Percentiles rank a stretch among this genome's conserved stretches.
Evolutionary conservation across 495 filamentous ascomycete genomes (phyloP).

Genomic region (Clavariopsis aquatica): DNA sequence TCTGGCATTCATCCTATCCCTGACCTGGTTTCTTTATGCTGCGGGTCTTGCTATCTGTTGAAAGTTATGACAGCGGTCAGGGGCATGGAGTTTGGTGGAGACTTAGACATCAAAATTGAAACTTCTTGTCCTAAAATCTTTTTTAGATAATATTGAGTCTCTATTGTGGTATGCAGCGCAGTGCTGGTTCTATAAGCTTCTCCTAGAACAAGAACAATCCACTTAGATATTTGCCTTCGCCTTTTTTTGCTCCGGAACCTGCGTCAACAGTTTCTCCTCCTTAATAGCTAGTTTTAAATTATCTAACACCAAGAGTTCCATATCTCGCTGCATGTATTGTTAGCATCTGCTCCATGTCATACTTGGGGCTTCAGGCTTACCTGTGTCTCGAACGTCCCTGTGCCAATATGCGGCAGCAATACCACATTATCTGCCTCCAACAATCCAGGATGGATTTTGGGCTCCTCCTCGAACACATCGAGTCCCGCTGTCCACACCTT

Average conservation of each 20-base stretch:
- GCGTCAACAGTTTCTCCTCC: constrained; percentile 40
- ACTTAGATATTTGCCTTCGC: constrained; percentile 22
- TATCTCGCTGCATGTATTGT: constrained; percentile 34
- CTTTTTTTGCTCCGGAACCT: constrained; percentile 43
- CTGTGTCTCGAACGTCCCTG: constrained; percentile 46
- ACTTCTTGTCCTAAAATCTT: no score
- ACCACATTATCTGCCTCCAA: constrained; percentile 42
- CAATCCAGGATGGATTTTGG: constrained; percentile 41
- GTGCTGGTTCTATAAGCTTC: no score
- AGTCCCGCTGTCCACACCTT: constrained; percentile 45
- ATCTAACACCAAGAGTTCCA: constrained; percentile 46
- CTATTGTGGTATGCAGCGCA: no score
- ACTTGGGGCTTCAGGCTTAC: constrained; percentile 5
- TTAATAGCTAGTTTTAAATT: constrained; percentile 41
- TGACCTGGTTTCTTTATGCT: no score
- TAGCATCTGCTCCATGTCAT: neutral
- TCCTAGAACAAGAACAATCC: neutral
- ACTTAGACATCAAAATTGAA: no score
- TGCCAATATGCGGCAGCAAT: constrained; percentile 45
- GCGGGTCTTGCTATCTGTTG: no score
- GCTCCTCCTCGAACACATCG: constrained; percentile 49
- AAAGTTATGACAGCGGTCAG: no score
- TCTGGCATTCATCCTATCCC: no score
- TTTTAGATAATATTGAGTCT: no score
- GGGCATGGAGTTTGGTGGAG: no score